A percentile compares a stretch with the other conserved stretches of the same genome.
phyloP scores from a whole-genome alignment of 2,329 filamentous ascomycete genomes.

The Cladosporium sp. region DNA sequence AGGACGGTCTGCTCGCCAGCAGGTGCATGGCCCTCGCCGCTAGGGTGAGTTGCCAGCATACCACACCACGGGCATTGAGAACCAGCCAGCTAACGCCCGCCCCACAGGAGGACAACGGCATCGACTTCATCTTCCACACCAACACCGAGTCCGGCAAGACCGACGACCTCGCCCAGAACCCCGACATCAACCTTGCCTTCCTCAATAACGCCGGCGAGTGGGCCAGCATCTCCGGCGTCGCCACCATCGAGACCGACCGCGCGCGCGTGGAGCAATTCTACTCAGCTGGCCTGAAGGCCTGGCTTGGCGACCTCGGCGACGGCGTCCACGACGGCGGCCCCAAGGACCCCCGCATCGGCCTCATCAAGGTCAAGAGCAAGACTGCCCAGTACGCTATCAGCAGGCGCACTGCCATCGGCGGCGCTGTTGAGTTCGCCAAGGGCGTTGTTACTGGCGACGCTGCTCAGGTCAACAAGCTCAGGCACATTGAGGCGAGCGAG shows the following conservation, averaged over 20 bases:
- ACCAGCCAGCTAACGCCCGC: constrained; percentile 13
- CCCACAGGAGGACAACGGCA: constrained; percentile 63
- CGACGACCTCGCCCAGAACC: constrained; percentile 65
- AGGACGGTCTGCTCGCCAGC: constrained; percentile 63
- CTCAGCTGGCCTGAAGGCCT: constrained; percentile 66
- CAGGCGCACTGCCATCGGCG: constrained; percentile 56
- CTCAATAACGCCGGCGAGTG: constrained; percentile 66
- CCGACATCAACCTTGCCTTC: constrained; percentile 76
- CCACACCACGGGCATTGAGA: background rate
- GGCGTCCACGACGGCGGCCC: constrained; percentile 76
- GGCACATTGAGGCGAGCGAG: constrained; percentile 64
- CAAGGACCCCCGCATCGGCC: constrained; percentile 72
- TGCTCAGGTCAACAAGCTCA: constrained; percentile 66
- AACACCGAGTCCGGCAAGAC: constrained; percentile 89
- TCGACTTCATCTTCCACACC: constrained; percentile 84
- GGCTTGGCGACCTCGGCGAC: constrained; percentile 80
- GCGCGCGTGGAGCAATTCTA: constrained; percentile 68
- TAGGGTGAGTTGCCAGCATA: constrained; percentile 48
- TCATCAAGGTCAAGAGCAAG: constrained; percentile 65
- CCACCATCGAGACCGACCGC: constrained; percentile 63
- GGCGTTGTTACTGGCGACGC: constrained; percentile 66
- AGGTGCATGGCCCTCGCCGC: constrained; percentile 80
- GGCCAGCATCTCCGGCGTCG: constrained; percentile 75
- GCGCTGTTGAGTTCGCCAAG: constrained; percentile 66
- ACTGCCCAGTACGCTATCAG: constrained; percentile 22